Conservation (phyloP, 2,329 filamentous ascomycete genomes). For the Ceratocystis alfenasii region DNA sequence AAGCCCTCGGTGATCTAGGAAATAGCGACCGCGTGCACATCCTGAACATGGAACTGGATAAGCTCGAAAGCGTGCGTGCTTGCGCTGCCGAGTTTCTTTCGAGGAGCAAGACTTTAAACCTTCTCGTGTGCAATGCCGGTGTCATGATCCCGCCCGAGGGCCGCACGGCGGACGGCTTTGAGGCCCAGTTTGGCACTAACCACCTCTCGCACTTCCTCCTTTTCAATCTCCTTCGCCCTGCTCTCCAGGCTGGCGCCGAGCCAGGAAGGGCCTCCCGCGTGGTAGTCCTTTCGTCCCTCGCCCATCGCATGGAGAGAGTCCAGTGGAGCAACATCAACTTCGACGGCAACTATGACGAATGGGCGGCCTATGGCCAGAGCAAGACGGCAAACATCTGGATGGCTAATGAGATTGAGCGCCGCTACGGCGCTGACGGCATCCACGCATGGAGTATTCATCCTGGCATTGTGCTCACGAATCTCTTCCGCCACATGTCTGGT, state of each 20-base stretch:
- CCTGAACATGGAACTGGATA: conserved; percentile 30
- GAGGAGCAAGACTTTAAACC: conserved; percentile 25
- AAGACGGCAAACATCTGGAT: conserved; percentile 28
- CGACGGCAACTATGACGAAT: conserved; percentile 24
- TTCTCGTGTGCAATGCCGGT: conserved; percentile 36
- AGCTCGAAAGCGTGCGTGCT: conserved; percentile 30
- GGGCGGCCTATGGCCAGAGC: conserved; percentile 26
- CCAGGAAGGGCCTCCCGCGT: conserved; percentile 26
- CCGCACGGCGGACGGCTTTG: conserved; percentile 33
- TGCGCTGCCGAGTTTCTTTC: conserved; percentile 30
- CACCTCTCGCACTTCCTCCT: conserved; percentile 38
- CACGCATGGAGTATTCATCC: conserved; percentile 23
- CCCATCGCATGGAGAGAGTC: conserved; percentile 28
- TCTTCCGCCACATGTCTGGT: conserved; percentile 15
- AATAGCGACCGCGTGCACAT: conserved; percentile 13
- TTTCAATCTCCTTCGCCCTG: conserved; percentile 32
- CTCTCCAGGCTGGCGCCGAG: conserved; percentile 23
- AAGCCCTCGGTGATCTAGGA: background rate
- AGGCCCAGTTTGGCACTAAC: conserved; percentile 36
- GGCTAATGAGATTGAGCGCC: conserved; percentile 22
- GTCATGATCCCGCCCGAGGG: conserved; percentile 31
- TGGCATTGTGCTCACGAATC: conserved; percentile 22
- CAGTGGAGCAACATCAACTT: conserved; percentile 29
- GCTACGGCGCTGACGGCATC: conserved; percentile 15
- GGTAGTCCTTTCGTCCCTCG: conserved; percentile 33